These are phyloP conservation scores for Metarhizium guizhouense DNA, from an alignment of 2,329 filamentous ascomycete species.

Conservation along the genomic window DNA sequence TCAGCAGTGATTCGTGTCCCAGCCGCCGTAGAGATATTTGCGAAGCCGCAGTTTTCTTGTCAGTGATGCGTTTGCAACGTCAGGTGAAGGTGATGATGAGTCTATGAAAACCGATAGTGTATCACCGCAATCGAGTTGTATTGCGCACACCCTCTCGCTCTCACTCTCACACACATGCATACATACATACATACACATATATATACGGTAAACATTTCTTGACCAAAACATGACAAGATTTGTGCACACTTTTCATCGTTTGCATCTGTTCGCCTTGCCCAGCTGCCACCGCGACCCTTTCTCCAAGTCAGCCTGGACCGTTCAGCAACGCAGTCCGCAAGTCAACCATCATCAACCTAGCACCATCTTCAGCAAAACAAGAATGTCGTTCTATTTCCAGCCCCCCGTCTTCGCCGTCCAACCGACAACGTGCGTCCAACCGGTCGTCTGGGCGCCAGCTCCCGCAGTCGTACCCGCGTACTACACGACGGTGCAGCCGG, in stretches of 20 bases:
- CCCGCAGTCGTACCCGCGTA: not conserved
- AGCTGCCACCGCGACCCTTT: not conserved
- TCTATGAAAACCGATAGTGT: not conserved
- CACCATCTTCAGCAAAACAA: not conserved
- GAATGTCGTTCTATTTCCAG: conserved; percentile 18
- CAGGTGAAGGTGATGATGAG: not conserved
- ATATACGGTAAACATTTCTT: too few relatives aligned
- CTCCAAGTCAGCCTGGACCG: too few relatives aligned
- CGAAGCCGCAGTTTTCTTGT: not conserved
- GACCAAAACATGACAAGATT: not conserved
- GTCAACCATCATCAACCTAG: too few relatives aligned
- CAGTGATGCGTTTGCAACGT: not conserved
- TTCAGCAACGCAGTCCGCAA: too few relatives aligned
- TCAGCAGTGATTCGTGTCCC: not conserved
- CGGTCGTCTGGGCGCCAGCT: not conserved
- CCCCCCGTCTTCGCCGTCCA: conserved; percentile 14
- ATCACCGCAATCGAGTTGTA: not conserved
- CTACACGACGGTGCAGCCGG: not conserved
- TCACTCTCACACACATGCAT: too few relatives aligned
- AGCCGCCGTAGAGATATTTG: not conserved
- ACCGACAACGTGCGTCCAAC: not conserved
- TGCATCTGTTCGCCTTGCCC: not conserved
- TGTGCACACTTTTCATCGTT: not conserved
- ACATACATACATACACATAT: too few relatives aligned
- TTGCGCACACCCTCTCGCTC: too few relatives aligned